Conservation (phyloP, 169 alveolate genomes). For the Plasmodium reichenowi region DNA sequence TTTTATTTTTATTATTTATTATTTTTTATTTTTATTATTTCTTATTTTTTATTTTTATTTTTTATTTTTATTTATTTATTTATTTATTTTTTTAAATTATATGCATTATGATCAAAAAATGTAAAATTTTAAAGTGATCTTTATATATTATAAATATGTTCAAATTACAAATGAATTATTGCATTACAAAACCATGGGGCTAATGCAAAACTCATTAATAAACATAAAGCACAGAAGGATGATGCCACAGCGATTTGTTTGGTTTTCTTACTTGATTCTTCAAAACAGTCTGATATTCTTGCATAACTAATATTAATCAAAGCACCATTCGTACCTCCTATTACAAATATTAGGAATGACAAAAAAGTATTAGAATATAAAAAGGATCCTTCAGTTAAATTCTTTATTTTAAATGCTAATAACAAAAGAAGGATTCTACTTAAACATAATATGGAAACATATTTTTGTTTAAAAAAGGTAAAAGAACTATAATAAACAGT, state of each 20-base stretch:
- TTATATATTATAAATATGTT: neutral
- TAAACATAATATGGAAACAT: conserved; percentile 18
- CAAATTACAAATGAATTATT: conserved; percentile 20
- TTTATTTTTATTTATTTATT: too few relatives aligned
- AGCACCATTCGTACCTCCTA: conserved; percentile 44
- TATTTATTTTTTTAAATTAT: neutral
- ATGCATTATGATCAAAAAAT: too few relatives aligned
- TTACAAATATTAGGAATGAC: conserved; percentile 15
- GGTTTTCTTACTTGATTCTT: conserved; percentile 23
- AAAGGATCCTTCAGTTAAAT: conserved; percentile 6
- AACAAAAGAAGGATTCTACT: conserved; percentile 15
- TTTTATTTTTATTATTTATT: neutral
- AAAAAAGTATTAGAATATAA: conserved; percentile 22
- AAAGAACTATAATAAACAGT: conserved; percentile 13
- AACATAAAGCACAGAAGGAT: conserved; percentile 56
- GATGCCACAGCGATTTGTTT: conserved; percentile 46
- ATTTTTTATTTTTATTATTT: too few relatives aligned
- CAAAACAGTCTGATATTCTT: conserved; percentile 51
- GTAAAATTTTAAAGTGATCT: too few relatives aligned
- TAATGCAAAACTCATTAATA: conserved; percentile 53
- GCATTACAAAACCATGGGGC: conserved; percentile 47
- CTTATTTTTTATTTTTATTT: too few relatives aligned
- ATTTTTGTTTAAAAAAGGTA: conserved; percentile 36
- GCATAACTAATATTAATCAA: conserved; percentile 40
- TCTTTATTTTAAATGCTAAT: conserved; percentile 14